Evolutionary conservation across 305 asterid genomes (phyloP), one percentile per base, ranked within the genome.

Genomic region (Coffea humblotiana): DNA sequence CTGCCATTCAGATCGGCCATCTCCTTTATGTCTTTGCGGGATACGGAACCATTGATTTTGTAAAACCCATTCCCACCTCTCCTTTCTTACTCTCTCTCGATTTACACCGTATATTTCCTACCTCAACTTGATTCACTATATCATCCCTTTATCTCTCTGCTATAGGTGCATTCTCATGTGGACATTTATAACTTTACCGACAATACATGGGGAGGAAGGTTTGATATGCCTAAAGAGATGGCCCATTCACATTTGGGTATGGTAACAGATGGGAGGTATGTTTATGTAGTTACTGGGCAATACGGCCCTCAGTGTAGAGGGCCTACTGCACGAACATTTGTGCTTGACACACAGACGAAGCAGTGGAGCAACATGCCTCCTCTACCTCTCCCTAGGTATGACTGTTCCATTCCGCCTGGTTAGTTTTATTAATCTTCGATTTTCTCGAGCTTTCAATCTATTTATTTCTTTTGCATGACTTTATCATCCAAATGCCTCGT

Each of bases 241-340:
- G 99, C 97, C 1, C 97, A 95, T 87, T 95, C 99, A 9, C 99
- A 95, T 88, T 90, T 95, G 87, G 99, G 99, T 78, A 94, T 93
- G 97, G 98, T 87, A 56, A 92, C 98, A 6, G 97, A 95, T 88
- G 98, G 97, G 65, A 91, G 96, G 88, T 94, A 93, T 82, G 91
- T 95, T 78, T 94, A 93, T 83, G 86, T 93, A 48, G 96, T 95
- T 82, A 92, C 87, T 1, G 99, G 98, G 45, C 99, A 93, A 83
- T 94, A 90, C 83, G 99, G 98, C 78, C 97, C 99, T 86, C 98
- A 94, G 81, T 95, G 99, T 88, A 90, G 98, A 84, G 97, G 98
- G 51, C 99, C 99, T 51, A 91, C 94, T 21, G 90, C 97, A 15
- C 90, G 80, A 77, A 92, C 95, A n/a, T 93, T 95, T 77, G 91